A percentile compares a stretch with the other conserved stretches of the same genome.
phyloP scores from a whole-genome alignment of 352 stramenopile species.

The Halophytophthora batemanensis region DNA sequence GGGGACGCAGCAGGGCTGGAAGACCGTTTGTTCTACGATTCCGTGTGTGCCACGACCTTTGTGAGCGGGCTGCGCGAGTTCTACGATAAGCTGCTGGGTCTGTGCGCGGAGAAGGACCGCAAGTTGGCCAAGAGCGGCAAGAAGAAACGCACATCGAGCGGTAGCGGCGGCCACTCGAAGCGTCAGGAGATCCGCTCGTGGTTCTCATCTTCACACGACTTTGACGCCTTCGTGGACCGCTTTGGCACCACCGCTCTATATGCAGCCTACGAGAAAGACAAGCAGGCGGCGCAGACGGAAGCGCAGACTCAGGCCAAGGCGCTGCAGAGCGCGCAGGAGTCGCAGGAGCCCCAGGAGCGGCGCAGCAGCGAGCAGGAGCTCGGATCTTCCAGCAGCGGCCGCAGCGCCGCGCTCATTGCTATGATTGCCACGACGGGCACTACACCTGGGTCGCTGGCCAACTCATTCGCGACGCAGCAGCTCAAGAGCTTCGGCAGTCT shows the following conservation, averaged over 20 bases:
- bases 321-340: conserved; percentile 11
- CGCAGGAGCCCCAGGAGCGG: conserved; percentile 17
- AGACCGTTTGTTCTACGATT: conserved; percentile 62
- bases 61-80: conserved; percentile 58
- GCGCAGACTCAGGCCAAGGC: conserved; percentile 25
- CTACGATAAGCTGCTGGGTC: conserved; percentile 52
- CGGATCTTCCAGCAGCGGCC: conserved; percentile 34
- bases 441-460: conserved; percentile 34
- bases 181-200: conserved; percentile 81
- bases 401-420: conserved; percentile 30
- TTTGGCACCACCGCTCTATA: conserved; percentile 57
- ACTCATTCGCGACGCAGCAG: conserved; percentile 35
- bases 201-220: conserved; percentile 83
- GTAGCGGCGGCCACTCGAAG: conserved; percentile 54
- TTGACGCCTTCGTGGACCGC: conserved; percentile 76
- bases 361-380: conserved; percentile 33
- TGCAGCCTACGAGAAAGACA: conserved; percentile 42
- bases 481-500: conserved; percentile 67
- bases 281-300: conserved; percentile 24
- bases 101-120: conserved; percentile 62
- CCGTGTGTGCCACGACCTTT: conserved; percentile 53
- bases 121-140: conserved; percentile 39
- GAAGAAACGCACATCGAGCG: conserved; percentile 46
- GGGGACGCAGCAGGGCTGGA: conserved; percentile 29
- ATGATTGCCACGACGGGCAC: conserved; percentile 13